Evolutionary conservation across 345 rosid genomes (phyloP).

Genomic region (Brassica cretica): DNA sequence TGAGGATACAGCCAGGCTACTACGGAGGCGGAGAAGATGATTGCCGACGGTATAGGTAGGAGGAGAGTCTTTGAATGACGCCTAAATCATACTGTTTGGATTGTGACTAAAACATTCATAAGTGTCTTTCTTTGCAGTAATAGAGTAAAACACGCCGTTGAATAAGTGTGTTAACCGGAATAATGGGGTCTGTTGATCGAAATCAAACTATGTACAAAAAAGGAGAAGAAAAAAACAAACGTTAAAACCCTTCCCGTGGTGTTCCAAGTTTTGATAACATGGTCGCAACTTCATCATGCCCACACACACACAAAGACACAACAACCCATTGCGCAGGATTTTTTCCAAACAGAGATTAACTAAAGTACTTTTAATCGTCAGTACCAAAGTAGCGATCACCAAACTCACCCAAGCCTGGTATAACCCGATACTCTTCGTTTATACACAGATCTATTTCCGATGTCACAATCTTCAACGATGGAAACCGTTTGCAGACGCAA

Average conservation of each 20-base stretch:
- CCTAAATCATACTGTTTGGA: constrained; percentile 40
- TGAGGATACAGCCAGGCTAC: constrained; percentile 48
- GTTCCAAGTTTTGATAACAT: neutral
- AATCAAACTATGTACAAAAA: constrained; percentile 3
- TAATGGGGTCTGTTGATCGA: neutral
- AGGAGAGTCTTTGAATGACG: constrained; percentile 53
- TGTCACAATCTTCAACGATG: constrained; percentile 85
- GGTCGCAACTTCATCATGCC: constrained; percentile 9
- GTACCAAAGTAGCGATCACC: constrained; percentile 99
- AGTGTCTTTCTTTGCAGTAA: neutral
- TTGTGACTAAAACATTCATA: neutral
- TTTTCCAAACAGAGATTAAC: neutral
- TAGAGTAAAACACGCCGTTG: neutral
- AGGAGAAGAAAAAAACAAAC: too few relatives aligned
- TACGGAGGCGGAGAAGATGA: constrained; percentile 40
- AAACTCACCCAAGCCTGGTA: constrained; percentile 98
- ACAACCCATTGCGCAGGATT: neutral
- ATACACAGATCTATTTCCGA: constrained; percentile 87
- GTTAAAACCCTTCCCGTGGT: neutral
- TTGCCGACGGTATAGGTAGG: constrained; percentile 43
- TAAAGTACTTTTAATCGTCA: constrained; percentile 58
- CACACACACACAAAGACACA: constrained; percentile 16
- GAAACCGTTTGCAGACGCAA: constrained; percentile 82
- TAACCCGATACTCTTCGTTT: constrained; percentile 85
- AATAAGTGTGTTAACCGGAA: neutral